Conservation (phyloP, 257 asterid genomes). For the Solanum rostratum region DNA sequence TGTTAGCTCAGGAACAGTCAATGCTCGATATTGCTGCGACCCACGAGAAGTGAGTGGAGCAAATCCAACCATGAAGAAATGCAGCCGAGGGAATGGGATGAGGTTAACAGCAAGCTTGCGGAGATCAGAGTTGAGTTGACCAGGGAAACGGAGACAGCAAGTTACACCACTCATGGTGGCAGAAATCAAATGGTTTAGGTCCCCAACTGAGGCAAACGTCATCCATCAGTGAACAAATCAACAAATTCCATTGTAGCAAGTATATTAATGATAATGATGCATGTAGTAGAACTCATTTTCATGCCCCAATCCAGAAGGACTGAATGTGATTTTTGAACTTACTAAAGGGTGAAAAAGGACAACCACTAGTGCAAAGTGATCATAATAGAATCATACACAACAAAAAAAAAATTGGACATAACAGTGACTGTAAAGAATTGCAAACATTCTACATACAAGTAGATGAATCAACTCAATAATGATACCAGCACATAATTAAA, state of each 20-base stretch:
- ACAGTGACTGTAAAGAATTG: background rate
- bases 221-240: background rate
- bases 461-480: background rate
- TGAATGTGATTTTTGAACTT: background rate
- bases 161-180: conserved; percentile 5
- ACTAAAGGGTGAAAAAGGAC: background rate
- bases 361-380: background rate
- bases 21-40: conserved; percentile 1
- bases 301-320: background rate
- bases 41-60: conserved; percentile 5
- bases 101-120: conserved; percentile 5
- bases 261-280: background rate
- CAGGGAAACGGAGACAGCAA: conserved; percentile 6
- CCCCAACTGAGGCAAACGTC: background rate
- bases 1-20: conserved; percentile 2
- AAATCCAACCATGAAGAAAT: conserved; percentile 3
- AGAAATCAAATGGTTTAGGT: conserved; percentile 4
- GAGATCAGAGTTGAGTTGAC: conserved; percentile 4
- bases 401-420: background rate
- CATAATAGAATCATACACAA: background rate
- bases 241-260: background rate
- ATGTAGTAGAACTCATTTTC: background rate
- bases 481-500: background rate
- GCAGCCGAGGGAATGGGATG: conserved; percentile 1
- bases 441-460: background rate